Conservation (phyloP, 345 rosid species). For the Eucalyptus erythrocorys region DNA sequence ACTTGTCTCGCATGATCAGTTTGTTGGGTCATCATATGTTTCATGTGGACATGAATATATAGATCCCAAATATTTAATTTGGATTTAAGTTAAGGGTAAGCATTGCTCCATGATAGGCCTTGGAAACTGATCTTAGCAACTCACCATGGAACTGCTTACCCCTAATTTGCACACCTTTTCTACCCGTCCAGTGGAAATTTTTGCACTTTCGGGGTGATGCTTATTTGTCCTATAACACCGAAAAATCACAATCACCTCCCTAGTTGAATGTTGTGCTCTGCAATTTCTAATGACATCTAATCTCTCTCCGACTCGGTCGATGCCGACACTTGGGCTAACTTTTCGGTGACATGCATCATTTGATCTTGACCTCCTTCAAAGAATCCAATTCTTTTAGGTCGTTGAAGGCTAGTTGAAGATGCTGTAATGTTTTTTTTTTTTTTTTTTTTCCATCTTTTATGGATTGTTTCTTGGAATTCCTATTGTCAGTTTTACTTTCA, state of each 20-base stretch:
- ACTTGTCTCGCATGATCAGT: not conserved
- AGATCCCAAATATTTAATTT: not conserved
- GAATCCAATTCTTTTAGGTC: not conserved
- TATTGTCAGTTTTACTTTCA: not conserved
- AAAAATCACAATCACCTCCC: not conserved
- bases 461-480: not conserved
- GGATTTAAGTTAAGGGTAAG: not conserved
- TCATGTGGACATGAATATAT: not conserved
- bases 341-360: not conserved
- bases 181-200: fast-evolving
- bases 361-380: not conserved
- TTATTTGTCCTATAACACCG: not conserved
- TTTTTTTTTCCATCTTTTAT: not conserved
- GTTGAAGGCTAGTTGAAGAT: fast-evolving
- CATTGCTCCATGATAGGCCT: not conserved
- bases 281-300: not conserved
- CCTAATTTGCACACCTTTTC: not conserved
- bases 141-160: fast-evolving
- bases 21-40: not conserved
- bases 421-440: no score
- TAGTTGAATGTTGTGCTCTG: not conserved
- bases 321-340: fast-evolving
- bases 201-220: not conserved
- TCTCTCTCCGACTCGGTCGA: fast-evolving
- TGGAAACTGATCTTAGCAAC: not conserved